phyloP scores from a whole-genome alignment of 2,329 filamentous ascomycete species.

The Atkinsonella hypoxylon region DNA sequence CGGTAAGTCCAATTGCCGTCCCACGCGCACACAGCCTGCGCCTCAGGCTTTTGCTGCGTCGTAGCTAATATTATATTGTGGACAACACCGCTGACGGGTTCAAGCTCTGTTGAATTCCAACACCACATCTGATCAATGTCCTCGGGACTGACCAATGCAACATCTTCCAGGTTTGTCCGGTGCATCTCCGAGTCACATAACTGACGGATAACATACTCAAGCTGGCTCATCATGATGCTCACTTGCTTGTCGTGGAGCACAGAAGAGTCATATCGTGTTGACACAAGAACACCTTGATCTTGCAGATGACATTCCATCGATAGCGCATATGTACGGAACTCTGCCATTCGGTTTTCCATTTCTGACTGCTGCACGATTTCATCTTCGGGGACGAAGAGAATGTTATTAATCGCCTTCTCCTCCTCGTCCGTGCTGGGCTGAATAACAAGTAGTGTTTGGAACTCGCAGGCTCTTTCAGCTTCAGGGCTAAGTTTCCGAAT shows the following conservation, averaged over 20 bases:
- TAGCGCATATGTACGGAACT: slow-evolving; percentile 3
- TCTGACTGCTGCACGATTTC: background rate
- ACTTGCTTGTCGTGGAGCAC: slow-evolving; percentile 6
- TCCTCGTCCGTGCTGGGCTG: slow-evolving; percentile 2
- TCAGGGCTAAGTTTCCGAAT: slow-evolving; percentile 13
- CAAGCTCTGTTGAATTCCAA: slow-evolving; percentile 1
- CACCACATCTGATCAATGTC: slow-evolving; percentile 4
- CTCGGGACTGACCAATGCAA: background rate
- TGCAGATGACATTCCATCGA: slow-evolving; percentile 2
- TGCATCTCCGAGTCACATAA: slow-evolving; percentile 1
- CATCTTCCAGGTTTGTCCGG: slow-evolving; percentile 4
- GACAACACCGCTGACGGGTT: background rate
- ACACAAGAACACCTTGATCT: slow-evolving; percentile 5
- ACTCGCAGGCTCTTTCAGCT: slow-evolving; percentile 9
- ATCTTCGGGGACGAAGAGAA: background rate
- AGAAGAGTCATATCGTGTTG: slow-evolving; percentile 8
- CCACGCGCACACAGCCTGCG: slow-evolving; percentile 12
- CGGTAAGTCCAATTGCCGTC: slow-evolving; percentile 14
- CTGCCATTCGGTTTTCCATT: slow-evolving; percentile 1
- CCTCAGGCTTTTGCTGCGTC: slow-evolving; percentile 1
- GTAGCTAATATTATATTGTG: background rate
- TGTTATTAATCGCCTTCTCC: background rate
- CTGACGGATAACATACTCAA: slow-evolving; percentile 8
- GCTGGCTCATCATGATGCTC: slow-evolving; percentile 2
- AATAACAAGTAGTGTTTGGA: slow-evolving; percentile 9